Conservation (phyloP, 169 alveolate genomes). For the Plasmodium cynomolgi region DNA sequence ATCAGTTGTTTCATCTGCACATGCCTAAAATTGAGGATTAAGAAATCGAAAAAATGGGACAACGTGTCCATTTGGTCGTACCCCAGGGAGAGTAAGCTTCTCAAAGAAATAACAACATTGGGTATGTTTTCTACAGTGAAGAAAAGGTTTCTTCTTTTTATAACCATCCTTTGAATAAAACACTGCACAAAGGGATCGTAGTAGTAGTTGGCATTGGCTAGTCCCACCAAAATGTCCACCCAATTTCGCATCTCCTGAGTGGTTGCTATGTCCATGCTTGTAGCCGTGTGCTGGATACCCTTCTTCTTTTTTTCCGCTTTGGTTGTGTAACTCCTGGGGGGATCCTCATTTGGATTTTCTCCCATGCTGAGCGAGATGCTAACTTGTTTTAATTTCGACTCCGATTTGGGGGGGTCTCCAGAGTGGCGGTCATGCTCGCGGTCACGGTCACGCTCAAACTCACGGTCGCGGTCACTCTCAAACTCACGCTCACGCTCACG, state of each 20-base stretch:
- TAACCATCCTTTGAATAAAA: slow-evolving; percentile 16
- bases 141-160: not conserved
- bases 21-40: not conserved
- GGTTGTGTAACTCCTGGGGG: not conserved
- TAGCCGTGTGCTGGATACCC: not conserved
- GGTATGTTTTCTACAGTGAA: slow-evolving; percentile 15
- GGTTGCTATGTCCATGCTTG: not conserved
- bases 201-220: slow-evolving; percentile 32
- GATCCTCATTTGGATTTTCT: not conserved
- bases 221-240: slow-evolving; percentile 45
- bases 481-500: too few relatives aligned
- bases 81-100: slow-evolving; percentile 19
- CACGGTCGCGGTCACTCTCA: too few relatives aligned
- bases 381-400: too few relatives aligned
- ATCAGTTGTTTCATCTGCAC: slow-evolving; percentile 44
- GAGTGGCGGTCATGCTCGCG: not conserved
- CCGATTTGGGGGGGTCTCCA: not conserved
- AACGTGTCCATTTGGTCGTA: slow-evolving; percentile 9
- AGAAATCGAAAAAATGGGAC: not conserved
- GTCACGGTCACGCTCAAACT: too few relatives aligned
- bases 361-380: too few relatives aligned
- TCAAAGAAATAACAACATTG: slow-evolving; percentile 18
- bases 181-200: slow-evolving; percentile 24
- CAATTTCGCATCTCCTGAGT: slow-evolving; percentile 14
- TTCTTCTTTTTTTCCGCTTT: not conserved